Base-by-base conservation (phyloP, 139 green algal genomes). In the Picochlorum sp. region DNA sequence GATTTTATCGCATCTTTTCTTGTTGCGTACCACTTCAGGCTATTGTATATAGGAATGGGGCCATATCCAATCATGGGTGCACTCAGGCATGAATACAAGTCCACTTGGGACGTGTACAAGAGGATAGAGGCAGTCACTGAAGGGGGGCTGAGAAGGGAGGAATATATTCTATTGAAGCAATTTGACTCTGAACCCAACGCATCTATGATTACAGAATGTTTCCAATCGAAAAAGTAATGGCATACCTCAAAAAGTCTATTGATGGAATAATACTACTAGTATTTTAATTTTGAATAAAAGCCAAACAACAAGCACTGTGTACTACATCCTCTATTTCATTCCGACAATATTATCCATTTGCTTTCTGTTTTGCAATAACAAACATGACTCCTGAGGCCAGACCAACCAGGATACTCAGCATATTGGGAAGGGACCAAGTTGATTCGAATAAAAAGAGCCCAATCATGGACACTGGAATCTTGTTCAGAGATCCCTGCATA, bases 401-500 rank as follows among this genome's bases (percentile, higher is more conserved):
- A 0, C 89, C 89, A 4, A 96, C 77, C 24, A 78, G 36, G 36
- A 96, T 89, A 59, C 54, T 80, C 3, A 57, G 51, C 14, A 96
- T 55, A 53, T 97, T 97, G 39, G 83, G 72, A 2, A 67, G 8
- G 26, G 67, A 88, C 37, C 74, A 89, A 20, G 76, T 65, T 33
- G 82, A 71, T 14, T 80, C 65, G 67, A 96, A 96, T 16, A 78
- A 57, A 5, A 93, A 7, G 22, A 96, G 75, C 33, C 89, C 89
- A 2, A 95, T 65, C 3, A 96, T 16, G 0, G 90, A 85, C 5
- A 95, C 69, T 1, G 90, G 90, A 39, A 97, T 86, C 68, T 96
- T 96, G 72, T 95, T 96, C 16, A 96, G 22, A 24, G 63, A 75
- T 1, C 57, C 57, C n/a, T n/a, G n/a, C 65, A 67, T 25, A 47